A percentile compares a stretch with the other conserved stretches of the same genome.
Conservation (phyloP, 495 filamentous ascomycete species). For the Staphylotrichum tortipilum region DNA sequence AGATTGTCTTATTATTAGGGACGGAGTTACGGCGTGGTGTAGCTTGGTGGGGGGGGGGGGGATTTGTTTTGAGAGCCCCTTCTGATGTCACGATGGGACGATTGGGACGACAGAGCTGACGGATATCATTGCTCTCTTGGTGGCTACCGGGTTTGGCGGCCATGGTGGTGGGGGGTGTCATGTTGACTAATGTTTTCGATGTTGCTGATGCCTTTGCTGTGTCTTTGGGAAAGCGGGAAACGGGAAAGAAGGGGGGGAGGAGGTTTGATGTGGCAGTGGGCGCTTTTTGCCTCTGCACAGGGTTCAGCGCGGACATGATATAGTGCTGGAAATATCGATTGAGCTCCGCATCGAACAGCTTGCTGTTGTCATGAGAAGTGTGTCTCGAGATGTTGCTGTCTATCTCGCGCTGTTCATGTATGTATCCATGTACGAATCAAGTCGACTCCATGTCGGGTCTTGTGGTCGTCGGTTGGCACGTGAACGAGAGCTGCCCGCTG, state of each 20-base stretch:
- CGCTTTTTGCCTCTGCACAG: too few relatives aligned
- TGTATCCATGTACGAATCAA: too few relatives aligned
- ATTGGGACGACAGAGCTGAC: conserved; percentile 14
- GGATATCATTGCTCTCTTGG: conserved; percentile 6
- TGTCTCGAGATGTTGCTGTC: too few relatives aligned
- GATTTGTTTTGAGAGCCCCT: neutral
- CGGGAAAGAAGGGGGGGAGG: too few relatives aligned
- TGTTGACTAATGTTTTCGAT: conserved; percentile 1
- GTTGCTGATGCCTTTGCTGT: too few relatives aligned
- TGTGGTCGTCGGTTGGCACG: neutral
- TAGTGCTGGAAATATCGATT: too few relatives aligned
- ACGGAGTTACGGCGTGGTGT: conserved; percentile 11
- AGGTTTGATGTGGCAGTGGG: too few relatives aligned
- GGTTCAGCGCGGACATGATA: too few relatives aligned
- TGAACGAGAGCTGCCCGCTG: neutral
- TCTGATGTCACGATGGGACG: conserved; percentile 19
- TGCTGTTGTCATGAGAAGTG: too few relatives aligned
- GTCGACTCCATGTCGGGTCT: too few relatives aligned
- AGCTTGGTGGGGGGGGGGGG: too few relatives aligned
- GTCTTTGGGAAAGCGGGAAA: neutral
- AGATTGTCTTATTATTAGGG: conserved; percentile 20
- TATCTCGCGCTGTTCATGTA: too few relatives aligned
- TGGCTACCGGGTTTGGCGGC: neutral
- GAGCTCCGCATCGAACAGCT: neutral
- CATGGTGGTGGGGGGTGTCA: conserved; percentile 5